Evolutionary conservation across 2,329 filamentous ascomycete species (phyloP).

Genomic region (Thielaviopsis punctulata): DNA sequence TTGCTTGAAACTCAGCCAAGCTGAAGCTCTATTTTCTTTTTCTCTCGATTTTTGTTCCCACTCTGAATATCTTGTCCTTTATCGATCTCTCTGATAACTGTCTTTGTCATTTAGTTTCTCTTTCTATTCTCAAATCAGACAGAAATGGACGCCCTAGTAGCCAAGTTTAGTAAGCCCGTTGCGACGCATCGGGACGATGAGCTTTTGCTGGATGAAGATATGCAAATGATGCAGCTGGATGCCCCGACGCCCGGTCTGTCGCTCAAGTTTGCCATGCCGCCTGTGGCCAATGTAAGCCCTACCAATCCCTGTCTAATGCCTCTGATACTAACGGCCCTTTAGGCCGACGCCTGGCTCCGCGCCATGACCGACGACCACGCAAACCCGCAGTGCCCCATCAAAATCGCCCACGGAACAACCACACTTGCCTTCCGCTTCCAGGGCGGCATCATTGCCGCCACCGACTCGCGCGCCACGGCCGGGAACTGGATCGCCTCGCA

Average conservation of each 20-base stretch:
- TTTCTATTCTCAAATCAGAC: neutral
- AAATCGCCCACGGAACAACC: constrained; percentile 97
- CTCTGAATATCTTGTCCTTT: neutral
- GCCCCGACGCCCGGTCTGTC: constrained; percentile 61
- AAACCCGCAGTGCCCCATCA: constrained; percentile 95
- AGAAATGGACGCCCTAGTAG: constrained; percentile 82
- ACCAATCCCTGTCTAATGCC: constrained; percentile 9
- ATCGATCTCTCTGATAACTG: constrained; percentile 2
- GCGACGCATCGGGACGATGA: constrained; percentile 50
- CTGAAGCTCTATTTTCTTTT: neutral
- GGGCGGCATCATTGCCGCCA: constrained; percentile 95
- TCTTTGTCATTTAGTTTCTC: too few species aligned
- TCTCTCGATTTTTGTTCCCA: neutral
- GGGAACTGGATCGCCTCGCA: constrained; percentile 99
- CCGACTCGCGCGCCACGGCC: constrained; percentile 89
- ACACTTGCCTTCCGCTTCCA: constrained; percentile 97
- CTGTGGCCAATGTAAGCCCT: constrained; percentile 62
- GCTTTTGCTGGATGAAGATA: constrained; percentile 53
- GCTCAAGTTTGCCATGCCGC: constrained; percentile 88
- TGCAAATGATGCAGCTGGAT: constrained; percentile 43
- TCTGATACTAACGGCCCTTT: constrained; percentile 6
- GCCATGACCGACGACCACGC: constrained; percentile 93
- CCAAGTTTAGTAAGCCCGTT: constrained; percentile 71
- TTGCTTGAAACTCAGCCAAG: neutral
- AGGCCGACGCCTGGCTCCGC: constrained; percentile 89